Conservation (phyloP, 129 eudicot genomes). For the Helichrysum umbraculigerum region DNA sequence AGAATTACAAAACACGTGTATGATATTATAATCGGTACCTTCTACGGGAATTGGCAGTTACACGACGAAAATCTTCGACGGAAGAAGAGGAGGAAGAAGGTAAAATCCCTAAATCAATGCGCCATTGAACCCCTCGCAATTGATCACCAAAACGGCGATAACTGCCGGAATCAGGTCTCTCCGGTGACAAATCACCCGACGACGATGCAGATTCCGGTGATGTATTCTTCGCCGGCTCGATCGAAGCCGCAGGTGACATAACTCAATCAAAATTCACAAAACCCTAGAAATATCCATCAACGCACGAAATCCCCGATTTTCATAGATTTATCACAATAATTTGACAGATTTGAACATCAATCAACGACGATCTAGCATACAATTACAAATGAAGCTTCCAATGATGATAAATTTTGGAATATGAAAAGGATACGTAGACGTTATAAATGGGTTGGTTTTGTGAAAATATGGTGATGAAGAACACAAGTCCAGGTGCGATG, state of each 20-base stretch:
- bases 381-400: background rate
- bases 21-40: constrained; percentile 38
- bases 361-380: background rate
- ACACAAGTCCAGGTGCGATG: constrained; percentile 7
- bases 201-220: constrained; percentile 39
- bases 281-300: constrained; percentile 25
- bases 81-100: constrained; percentile 50
- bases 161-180: constrained; percentile 17
- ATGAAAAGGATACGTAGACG: background rate
- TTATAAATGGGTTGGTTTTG: constrained; percentile 10
- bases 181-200: constrained; percentile 35
- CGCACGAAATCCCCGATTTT: background rate
- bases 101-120: constrained; percentile 87
- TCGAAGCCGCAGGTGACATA: constrained; percentile 49
- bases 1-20: background rate
- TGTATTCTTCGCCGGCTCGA: constrained; percentile 38
- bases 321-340: background rate
- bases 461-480: constrained; percentile 20
- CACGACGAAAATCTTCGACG: constrained; percentile 69
- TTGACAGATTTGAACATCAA: background rate
- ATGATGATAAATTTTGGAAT: background rate
- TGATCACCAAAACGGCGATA: constrained; percentile 47
- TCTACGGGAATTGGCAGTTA: constrained; percentile 77
- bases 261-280: constrained; percentile 2
- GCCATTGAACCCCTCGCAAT: constrained; percentile 86